phyloP scores from a whole-genome alignment of 1,139 yeast genomes.

The Candida labiduridarum region DNA sequence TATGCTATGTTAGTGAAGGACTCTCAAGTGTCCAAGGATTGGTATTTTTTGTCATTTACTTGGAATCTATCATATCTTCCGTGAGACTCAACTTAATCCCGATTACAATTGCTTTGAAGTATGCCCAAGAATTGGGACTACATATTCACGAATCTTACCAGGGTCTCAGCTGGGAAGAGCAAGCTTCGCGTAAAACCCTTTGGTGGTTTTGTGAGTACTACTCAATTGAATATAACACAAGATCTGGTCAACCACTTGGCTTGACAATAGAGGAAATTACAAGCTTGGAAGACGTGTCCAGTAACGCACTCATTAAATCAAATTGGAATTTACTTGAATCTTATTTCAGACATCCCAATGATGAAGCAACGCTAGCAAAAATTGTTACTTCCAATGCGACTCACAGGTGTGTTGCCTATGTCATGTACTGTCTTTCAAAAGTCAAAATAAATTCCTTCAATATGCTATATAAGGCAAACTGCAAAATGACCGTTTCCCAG shows the following conservation, averaged over 20 bases:
- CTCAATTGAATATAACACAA: conserved; percentile 56
- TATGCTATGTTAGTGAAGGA: conserved; percentile 52
- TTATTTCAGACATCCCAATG: conserved; percentile 5
- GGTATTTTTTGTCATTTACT: conserved; percentile 43
- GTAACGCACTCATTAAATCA: conserved; percentile 8
- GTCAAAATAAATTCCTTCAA: conserved; percentile 31
- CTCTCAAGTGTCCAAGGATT: conserved; percentile 51
- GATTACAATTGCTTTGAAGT: conserved; percentile 55
- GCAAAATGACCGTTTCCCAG: conserved; percentile 15
- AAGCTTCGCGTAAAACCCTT: conserved; percentile 37
- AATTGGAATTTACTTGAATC: conserved; percentile 9
- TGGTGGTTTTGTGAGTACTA: conserved; percentile 60
- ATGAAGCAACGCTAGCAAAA: conserved; percentile 6
- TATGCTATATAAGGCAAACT: conserved; percentile 25
- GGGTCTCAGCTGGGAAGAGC: conserved; percentile 42
- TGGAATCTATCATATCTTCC: conserved; percentile 43
- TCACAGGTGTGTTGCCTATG: conserved; percentile 14
- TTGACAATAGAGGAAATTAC: conserved; percentile 53
- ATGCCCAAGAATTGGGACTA: conserved; percentile 65
- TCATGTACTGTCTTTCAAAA: conserved; percentile 24
- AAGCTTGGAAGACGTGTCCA: conserved; percentile 18
- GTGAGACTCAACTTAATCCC: conserved; percentile 48
- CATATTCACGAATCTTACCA: conserved; percentile 57
- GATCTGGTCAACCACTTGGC: conserved; percentile 60
- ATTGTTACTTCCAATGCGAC: conserved; percentile 10